Conservation (phyloP, 371 early-diverging fungal species). For the Massospora cicadina region DNA sequence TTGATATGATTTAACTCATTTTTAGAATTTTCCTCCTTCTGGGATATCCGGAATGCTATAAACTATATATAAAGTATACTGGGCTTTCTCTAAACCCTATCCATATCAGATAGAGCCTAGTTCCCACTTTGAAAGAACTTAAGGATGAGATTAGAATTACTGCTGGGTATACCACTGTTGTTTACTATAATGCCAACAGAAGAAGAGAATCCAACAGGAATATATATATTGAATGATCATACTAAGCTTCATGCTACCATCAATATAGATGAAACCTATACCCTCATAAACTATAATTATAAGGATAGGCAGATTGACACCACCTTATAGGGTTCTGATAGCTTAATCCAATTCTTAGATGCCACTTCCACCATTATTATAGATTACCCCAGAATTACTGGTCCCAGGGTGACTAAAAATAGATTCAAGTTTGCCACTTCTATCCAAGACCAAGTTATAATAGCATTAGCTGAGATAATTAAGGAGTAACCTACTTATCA, state of each 20-base stretch:
- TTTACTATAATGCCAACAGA: neutral
- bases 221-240: neutral
- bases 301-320: neutral
- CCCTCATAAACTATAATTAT: neutral
- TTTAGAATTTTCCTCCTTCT: too few relatives aligned
- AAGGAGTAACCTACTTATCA: neutral
- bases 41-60: too few relatives aligned
- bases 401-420: neutral
- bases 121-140: neutral
- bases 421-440: neutral
- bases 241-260: neutral
- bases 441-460: neutral
- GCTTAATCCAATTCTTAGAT: neutral
- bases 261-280: neutral
- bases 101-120: too few relatives aligned
- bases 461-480: neutral
- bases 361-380: neutral
- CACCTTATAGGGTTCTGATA: neutral
- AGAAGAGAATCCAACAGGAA: neutral
- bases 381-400: neutral
- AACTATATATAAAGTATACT: too few relatives aligned
- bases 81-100: too few relatives aligned
- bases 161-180: neutral
- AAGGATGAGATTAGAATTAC: neutral
- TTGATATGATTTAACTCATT: too few relatives aligned